Evolutionary conservation across 2,329 filamentous ascomycete species (phyloP), one percentile per base, ranked within the genome.

Genomic region (Exophiala sp.): DNA sequence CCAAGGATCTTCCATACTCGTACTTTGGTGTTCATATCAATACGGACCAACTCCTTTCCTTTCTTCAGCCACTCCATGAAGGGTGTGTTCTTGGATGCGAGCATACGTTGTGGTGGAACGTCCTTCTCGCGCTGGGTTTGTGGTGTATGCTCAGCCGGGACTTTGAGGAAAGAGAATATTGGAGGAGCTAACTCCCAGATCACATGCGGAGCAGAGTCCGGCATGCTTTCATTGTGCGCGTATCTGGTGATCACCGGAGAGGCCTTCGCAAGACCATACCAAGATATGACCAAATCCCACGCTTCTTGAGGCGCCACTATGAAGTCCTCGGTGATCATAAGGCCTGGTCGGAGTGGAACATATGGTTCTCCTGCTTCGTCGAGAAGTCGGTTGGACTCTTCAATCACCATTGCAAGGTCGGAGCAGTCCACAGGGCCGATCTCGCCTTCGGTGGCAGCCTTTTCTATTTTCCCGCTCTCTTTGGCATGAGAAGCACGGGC

Each of bases 401-500:
- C 75, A 24, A 68, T 76, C 58, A 85, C 79, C 55, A 85, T 75
- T 47, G 91, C 83, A 56, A 96, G 85, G 66, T 91, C 87, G 0
- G 87, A 84, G 67, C 96, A 96, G 75, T 96, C 90, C 32, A 97
- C 81, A 0, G 89, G 88, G 1, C 91, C 91, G 52, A 94, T 80
- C 3, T 83, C 79, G 5, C 81, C 82, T 54, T 85, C 79, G 9
- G 77, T 67, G 8, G 80, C 79, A n/a, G 78, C 73, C 58, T 88
- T 87, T 56, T 79, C 75, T 36, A 72, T 74, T 47, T 81, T 78
- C 16, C 46, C 50, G 12, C 42, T 35, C 16, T 76, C 78, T 53
- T 81, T 78, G 12, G 76, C 70, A n/a, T 83, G 80, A 7, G 80
- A 77, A 45, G 81, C 82, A 51, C 88, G 78, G 20, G 87, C 80